A percentile compares a stretch with the other conserved stretches of the same genome.
Conservation (phyloP, 352 stramenopile genomes). For the Hyaloperonospora brassicae region DNA sequence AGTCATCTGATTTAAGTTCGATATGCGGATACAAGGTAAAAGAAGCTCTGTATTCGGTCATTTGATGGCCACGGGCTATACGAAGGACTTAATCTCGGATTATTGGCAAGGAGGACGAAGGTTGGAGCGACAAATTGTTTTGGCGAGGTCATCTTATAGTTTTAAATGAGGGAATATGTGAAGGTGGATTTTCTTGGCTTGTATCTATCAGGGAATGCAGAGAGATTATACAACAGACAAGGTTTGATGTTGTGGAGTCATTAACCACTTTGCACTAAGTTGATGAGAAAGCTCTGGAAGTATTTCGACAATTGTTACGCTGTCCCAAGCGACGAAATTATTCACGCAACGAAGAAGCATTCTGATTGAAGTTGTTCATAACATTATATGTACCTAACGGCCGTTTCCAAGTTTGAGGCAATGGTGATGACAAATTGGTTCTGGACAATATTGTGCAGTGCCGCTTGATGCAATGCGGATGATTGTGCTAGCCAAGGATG, state of each 20-base stretch:
- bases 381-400: conserved; percentile 1
- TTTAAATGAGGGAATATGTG: too few relatives aligned
- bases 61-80: conserved; percentile 6
- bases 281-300: conserved; percentile 10
- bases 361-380: conserved; percentile 3
- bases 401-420: background rate
- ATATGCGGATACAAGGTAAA: conserved; percentile 1
- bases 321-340: conserved; percentile 10
- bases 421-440: background rate
- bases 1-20: too few relatives aligned
- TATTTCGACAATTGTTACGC: conserved; percentile 3
- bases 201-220: background rate
- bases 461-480: background rate
- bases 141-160: too few relatives aligned
- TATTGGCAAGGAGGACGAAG: too few relatives aligned
- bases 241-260: conserved; percentile 1
- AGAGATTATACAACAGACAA: background rate
- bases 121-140: too few relatives aligned
- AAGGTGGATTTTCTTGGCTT: background rate
- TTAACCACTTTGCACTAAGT: conserved; percentile 11
- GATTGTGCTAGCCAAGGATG: background rate
- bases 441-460: background rate
- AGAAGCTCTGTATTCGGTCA: conserved; percentile 3
- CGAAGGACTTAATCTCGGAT: background rate
- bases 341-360: conserved; percentile 9